A percentile compares a stretch with the other conserved stretches of the same genome.
phyloP scores from a whole-genome alignment of 208 protist genomes.

The Leishmania tropica region DNA sequence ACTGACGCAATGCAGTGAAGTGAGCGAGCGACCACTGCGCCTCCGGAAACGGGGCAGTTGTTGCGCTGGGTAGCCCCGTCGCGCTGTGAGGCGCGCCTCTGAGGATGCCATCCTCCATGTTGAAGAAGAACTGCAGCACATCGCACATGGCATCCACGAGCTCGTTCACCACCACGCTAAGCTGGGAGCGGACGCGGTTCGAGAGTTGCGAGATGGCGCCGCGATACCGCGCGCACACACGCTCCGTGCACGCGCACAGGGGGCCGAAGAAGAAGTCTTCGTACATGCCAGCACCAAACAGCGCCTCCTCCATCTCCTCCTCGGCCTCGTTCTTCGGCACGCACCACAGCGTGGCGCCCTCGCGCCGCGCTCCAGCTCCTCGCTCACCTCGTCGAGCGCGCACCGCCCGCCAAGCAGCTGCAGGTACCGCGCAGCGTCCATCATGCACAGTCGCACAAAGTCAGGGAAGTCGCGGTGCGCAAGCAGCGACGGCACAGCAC shows the following conservation, averaged over 20 bases:
- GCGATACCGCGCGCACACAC: conserved; percentile 32
- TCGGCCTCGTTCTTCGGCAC: conserved; percentile 28
- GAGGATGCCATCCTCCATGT: background rate
- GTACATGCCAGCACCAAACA: conserved; percentile 33
- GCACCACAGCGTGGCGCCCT: conserved; percentile 35
- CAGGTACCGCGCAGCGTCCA: conserved; percentile 40
- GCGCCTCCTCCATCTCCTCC: conserved; percentile 30
- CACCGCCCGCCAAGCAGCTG: conserved; percentile 39
- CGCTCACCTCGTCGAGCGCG: conserved; percentile 22
- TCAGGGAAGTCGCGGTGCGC: conserved; percentile 38
- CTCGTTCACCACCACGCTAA: conserved; percentile 35
- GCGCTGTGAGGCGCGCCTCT: background rate
- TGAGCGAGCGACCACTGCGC: conserved; percentile 11
- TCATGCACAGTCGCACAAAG: conserved; percentile 40
- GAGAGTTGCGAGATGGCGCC: conserved; percentile 29
- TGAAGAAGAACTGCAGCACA: conserved; percentile 26
- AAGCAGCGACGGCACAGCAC: conserved; percentile 29
- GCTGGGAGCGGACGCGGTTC: conserved; percentile 36
- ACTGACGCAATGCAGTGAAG: conserved; percentile 6
- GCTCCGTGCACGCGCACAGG: conserved; percentile 34
- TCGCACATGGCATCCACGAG: conserved; percentile 45
- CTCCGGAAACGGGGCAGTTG: conserved; percentile 5
- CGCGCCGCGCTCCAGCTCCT: conserved; percentile 42
- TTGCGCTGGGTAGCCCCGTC: background rate
- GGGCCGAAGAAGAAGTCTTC: conserved; percentile 38